Conservation (phyloP, 192 early-diverging fungal genomes). For the Coemansia sp. region DNA sequence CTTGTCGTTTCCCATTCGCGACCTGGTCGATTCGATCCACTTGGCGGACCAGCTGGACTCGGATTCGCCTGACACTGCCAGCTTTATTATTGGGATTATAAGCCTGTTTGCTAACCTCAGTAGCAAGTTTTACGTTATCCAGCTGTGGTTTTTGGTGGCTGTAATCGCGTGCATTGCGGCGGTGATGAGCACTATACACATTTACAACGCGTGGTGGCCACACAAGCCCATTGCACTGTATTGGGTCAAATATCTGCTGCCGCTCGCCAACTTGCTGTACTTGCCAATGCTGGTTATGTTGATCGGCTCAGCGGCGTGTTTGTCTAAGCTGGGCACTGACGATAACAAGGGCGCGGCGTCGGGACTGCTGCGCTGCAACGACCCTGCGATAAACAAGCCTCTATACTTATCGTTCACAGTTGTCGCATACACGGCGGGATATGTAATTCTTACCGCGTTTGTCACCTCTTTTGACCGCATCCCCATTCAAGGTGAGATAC, state of each 20-base stretch:
- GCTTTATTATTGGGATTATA: conserved; percentile 52
- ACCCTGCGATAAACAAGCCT: conserved; percentile 56
- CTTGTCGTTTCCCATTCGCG: conserved; percentile 74
- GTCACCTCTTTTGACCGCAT: conserved; percentile 72
- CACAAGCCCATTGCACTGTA: conserved; percentile 47
- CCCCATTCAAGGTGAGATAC: conserved; percentile 69
- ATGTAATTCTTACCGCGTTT: conserved; percentile 68
- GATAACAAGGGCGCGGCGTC: conserved; percentile 36
- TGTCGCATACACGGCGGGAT: conserved; percentile 64
- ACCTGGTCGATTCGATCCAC: conserved; percentile 60
- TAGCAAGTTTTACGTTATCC: conserved; percentile 53
- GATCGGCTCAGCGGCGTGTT: conserved; percentile 57
- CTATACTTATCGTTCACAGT: conserved; percentile 64
- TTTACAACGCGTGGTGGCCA: conserved; percentile 43
- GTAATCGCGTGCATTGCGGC: conserved; percentile 40
- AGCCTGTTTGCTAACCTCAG: conserved; percentile 56
- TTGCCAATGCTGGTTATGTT: conserved; percentile 60
- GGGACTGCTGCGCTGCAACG: conserved; percentile 55
- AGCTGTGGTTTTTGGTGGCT: conserved; percentile 55
- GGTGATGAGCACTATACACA: conserved; percentile 36
- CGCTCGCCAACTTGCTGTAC: conserved; percentile 57
- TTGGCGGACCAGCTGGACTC: conserved; percentile 21
- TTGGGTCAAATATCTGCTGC: conserved; percentile 59
- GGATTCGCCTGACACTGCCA: conserved; percentile 28
- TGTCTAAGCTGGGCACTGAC: conserved; percentile 50